Base-by-base conservation (phyloP, 331 rosid species). In the Acacia concinna region DNA sequence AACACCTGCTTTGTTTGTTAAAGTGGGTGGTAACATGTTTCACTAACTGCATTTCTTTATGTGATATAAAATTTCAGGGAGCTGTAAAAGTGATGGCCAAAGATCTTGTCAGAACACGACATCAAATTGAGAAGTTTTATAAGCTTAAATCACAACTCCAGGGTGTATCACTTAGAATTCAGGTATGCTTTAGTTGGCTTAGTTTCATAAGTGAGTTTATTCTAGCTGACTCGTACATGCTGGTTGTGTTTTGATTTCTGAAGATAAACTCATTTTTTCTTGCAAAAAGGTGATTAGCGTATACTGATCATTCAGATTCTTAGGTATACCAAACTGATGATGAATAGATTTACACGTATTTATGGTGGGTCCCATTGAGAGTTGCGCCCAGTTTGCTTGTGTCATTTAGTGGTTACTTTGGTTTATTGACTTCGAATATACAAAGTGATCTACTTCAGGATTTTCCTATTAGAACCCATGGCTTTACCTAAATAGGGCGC, bases 41-140 rank as follows among this genome's bases (percentile, higher is more conserved):
- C 73, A 79, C 37, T 41, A 37, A 65, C 69, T 52, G 11, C 74
- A 77, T 51, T 49, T 82, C 76, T 82, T 79, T 44, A 79, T 79
- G 46, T 68, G 21, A 2, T 38, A 5, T 44, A 70, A 60, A 74
- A 79, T 47, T 74, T 87, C 86, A 96, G 99, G 99, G 99, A 70
- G 99, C 99, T 78, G 99, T 96, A 28, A 93, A 85, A 84, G 98
- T 96, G 79, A 96, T 96, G 99, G 99, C 99, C 5, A 96, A 96
- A 83, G 99, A 96, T 86, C 98, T 96, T 14, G 96, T 96, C 80
- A 87, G 99, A 89, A 96, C 98, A n/a, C 82, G 99, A 59, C 99
- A 96, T 88, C 99, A 96, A 84, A 84, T 96, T 85, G 99, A 96
- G 77, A 96, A 96, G 83, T 96, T 96, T 83, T 96, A 96, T 84